Base-by-base conservation (phyloP, 2,329 filamentous ascomycete genomes). In the Pestalotiopsis sp. region DNA sequence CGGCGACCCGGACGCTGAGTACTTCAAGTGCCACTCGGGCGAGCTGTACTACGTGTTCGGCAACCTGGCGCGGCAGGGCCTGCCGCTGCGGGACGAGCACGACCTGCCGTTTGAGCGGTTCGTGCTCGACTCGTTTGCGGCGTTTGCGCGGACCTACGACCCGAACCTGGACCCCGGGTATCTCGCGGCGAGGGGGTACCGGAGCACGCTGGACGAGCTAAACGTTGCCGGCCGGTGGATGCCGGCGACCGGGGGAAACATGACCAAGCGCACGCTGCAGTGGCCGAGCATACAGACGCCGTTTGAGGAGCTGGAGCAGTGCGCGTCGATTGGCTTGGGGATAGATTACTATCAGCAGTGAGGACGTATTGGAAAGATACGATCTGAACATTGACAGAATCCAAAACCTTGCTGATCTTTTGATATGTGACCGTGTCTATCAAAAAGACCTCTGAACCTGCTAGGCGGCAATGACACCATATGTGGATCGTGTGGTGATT, bases 1-100 rank as follows among this genome's bases (percentile, higher is more conserved):
- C 39, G 74, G 75, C 17, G 75, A 76, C 57, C 73, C 73, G 2
- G 59, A 49, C 27, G 66, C 31, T 11, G 74, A 75, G 66, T 82
- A 90, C 75, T 85, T 88, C 75, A 83, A 84, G 36, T 86, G 88
- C 69, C 88, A 90, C 73, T 88, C 86, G 17, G 84, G 86, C 0
- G 88, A 90, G 75, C 73, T 86, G 59, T 82, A 82, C 70, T 87
- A 84, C 77, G 78, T 87, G 0, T 88, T 88, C 73, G 86, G 86
- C 2, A 88, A 84, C 68, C 68, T 87, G 36, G 76, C 77, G 0
- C 77, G 81, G 3, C 77, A 82, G 68, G 79, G 79, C 1, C 73
- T 81, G 6, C 80, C 82, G 0, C 77, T 85, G 67, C 81, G 87
- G 9, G 86, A 90, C 68, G 80, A 77, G 0, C 69, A 71, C n/a